Evolutionary conservation across 371 early-diverging fungal species (phyloP).

Genomic region (Syncephalastrum monosporum): DNA sequence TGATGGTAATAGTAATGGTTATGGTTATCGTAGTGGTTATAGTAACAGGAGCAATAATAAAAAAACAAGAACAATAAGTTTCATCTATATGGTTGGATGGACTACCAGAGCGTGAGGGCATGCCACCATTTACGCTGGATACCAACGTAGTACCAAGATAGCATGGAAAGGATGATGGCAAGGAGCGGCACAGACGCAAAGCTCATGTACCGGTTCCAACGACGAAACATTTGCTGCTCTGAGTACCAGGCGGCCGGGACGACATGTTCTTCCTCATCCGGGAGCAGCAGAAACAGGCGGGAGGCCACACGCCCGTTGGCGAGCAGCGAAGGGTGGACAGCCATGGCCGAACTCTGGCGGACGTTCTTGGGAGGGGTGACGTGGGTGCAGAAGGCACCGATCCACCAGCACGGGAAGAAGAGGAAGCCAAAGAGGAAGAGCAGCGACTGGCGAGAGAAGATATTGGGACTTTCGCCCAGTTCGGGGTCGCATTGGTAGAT

Average conservation of each 20-base stretch:
- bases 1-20: too few relatives aligned
- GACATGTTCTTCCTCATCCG: background rate
- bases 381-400: constrained; percentile 25
- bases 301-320: constrained; percentile 31
- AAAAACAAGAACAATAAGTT: too few relatives aligned
- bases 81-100: too few relatives aligned
- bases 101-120: background rate
- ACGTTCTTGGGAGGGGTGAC: too few relatives aligned
- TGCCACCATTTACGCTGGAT: constrained; percentile 15
- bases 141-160: constrained; percentile 30
- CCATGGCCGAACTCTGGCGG: background rate
- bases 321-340: constrained; percentile 34
- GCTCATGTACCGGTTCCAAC: constrained; percentile 33
- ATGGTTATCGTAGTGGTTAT: too few relatives aligned
- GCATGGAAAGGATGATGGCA: constrained; percentile 13
- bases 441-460: constrained; percentile 46
- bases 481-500: too few relatives aligned
- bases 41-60: too few relatives aligned
- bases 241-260: constrained; percentile 2
- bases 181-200: constrained; percentile 24
- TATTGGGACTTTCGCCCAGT: too few relatives aligned
- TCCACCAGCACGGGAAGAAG: constrained; percentile 50
- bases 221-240: constrained; percentile 19
- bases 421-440: constrained; percentile 46
- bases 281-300: constrained; percentile 5